Conservation (phyloP, 2,329 filamentous ascomycete genomes). For the Biscogniauxia mediterranea region DNA sequence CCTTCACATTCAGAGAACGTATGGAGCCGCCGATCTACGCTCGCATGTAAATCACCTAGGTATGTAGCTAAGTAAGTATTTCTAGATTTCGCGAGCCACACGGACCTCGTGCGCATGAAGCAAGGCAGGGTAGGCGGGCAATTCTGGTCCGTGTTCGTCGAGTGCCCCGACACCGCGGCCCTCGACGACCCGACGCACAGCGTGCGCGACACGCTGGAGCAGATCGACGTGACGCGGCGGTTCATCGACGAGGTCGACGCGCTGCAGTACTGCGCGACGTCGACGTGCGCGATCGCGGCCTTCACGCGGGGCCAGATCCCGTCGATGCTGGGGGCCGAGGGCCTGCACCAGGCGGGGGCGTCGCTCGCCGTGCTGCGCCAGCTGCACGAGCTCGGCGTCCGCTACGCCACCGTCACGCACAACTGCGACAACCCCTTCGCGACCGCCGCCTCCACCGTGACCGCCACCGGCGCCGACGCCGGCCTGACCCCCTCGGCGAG, state of each 20-base stretch:
- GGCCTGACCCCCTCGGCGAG: constrained; percentile 55
- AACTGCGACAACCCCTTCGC: constrained; percentile 68
- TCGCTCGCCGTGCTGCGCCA: constrained; percentile 56
- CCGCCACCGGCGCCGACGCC: constrained; percentile 24
- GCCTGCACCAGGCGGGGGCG: constrained; percentile 63
- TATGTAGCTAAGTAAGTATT: background rate
- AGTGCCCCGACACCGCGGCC: constrained; percentile 52
- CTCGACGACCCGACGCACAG: constrained; percentile 58
- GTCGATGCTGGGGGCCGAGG: constrained; percentile 59
- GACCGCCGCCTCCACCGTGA: constrained; percentile 9
- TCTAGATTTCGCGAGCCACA: constrained; percentile 48
- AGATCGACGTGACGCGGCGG: constrained; percentile 60
- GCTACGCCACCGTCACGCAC: constrained; percentile 67
- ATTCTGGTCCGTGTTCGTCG: constrained; percentile 70
- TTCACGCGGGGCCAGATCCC: constrained; percentile 47
- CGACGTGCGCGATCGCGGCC: constrained; percentile 16
- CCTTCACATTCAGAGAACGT: constrained; percentile 11
- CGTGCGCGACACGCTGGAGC: constrained; percentile 57
- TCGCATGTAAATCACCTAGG: background rate
- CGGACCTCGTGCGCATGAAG: constrained; percentile 62
- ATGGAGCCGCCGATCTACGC: background rate
- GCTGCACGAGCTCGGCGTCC: constrained; percentile 60
- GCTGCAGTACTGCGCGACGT: constrained; percentile 11
- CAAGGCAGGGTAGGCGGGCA: constrained; percentile 59
- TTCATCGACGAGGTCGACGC: constrained; percentile 44